Evolutionary conservation across 345 rosid genomes (phyloP).

Genomic region (Eucalyptus lansdowneana): DNA sequence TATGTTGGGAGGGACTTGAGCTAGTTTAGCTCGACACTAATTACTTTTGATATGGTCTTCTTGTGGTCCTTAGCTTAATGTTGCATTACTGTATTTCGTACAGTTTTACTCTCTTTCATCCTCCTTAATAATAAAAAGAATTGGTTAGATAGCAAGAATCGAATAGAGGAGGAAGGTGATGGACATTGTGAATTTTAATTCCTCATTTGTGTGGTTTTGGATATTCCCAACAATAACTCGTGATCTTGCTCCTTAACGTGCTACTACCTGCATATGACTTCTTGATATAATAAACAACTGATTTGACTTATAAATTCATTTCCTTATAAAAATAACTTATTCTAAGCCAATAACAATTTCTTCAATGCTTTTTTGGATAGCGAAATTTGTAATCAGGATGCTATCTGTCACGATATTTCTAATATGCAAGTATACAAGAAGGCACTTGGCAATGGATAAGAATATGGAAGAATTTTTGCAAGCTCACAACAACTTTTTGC

Average conservation of each 20-base stretch:
- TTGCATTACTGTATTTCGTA: not conserved
- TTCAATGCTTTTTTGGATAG: not conserved
- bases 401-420: not conserved
- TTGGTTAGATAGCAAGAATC: not conserved
- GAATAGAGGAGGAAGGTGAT: not conserved
- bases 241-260: not conserved
- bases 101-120: not conserved
- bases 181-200: not conserved
- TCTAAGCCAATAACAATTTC: not conserved
- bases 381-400: not conserved
- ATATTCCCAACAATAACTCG: not conserved
- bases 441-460: not conserved
- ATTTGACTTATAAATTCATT: not conserved
- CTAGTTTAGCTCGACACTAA: not conserved
- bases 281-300: not conserved
- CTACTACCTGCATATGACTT: not conserved
- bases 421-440: not conserved
- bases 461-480: not conserved
- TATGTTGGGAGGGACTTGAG: not conserved
- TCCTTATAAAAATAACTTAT: not conserved
- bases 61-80: not conserved
- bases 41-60: not conserved
- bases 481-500: not conserved
- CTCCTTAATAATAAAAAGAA: not conserved
- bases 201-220: not conserved